Evolutionary conservation across 257 asterid species (phyloP).

Genomic region (Forsythia suspensa): DNA sequence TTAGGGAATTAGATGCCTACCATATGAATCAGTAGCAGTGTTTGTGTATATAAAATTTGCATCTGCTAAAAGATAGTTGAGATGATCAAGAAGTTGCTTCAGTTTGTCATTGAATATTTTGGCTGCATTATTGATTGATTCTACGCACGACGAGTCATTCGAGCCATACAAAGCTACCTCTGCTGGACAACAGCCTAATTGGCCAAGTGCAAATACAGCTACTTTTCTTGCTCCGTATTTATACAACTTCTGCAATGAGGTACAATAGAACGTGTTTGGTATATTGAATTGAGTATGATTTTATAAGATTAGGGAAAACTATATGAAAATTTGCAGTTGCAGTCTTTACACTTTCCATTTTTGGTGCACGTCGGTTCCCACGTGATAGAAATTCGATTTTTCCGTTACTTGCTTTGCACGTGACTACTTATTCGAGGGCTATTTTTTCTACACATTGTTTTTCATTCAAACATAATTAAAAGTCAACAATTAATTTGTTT

Average conservation of each 20-base stretch:
- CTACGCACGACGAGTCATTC: conserved; percentile 26
- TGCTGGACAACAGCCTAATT: conserved; percentile 34
- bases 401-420: too few species aligned
- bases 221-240: conserved; percentile 35
- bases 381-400: too few species aligned
- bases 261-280: conserved; percentile 4
- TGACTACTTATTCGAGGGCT: too few species aligned
- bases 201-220: conserved; percentile 28
- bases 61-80: conserved; percentile 16
- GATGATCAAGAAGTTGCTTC: conserved; percentile 21
- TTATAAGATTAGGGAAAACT: background rate
- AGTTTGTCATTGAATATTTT: conserved; percentile 29
- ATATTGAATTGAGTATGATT: background rate
- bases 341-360: too few species aligned
- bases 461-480: too few species aligned
- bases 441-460: too few species aligned
- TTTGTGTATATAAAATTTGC: conserved; percentile 29
- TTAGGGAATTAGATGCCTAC: background rate
- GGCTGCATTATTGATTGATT: conserved; percentile 23
- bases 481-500: too few species aligned
- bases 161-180: conserved; percentile 30
- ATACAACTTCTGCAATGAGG: conserved; percentile 19
- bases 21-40: background rate
- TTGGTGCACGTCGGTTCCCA: too few species aligned
- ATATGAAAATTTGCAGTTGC: too few species aligned